phyloP scores from a whole-genome alignment of 2,329 filamentous ascomycete species.

The Dactylella cylindrospora region DNA sequence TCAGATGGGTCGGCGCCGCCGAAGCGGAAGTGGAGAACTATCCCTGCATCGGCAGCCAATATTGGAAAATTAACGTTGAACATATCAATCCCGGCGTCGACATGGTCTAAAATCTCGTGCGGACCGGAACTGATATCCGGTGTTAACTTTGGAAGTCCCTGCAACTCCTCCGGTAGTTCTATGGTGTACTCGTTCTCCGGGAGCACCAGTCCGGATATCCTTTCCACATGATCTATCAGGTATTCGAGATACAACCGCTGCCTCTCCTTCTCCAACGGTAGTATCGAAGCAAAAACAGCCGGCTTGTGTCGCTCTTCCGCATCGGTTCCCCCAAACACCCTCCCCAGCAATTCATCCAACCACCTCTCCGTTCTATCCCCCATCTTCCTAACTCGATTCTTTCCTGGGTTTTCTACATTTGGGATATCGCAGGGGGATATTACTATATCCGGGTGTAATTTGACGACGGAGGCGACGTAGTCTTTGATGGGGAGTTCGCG shows the following conservation, averaged over 20 bases:
- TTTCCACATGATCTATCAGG: slow-evolving; percentile 64
- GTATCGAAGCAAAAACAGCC: slow-evolving; percentile 65
- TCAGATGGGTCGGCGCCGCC: slow-evolving; percentile 53
- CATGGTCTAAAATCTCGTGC: slow-evolving; percentile 73
- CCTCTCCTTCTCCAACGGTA: slow-evolving; percentile 72
- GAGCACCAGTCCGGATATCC: slow-evolving; percentile 71
- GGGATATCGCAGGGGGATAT: slow-evolving; percentile 75
- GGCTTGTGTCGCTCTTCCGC: slow-evolving; percentile 49
- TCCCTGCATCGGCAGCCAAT: slow-evolving; percentile 74
- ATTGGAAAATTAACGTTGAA: slow-evolving; percentile 76
- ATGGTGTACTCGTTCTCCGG: slow-evolving; percentile 72
- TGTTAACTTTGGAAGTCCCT: slow-evolving; percentile 70
- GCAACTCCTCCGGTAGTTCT: slow-evolving; percentile 65
- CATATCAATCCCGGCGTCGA: slow-evolving; percentile 76
- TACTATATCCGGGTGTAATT: slow-evolving; percentile 76
- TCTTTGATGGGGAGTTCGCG: slow-evolving; percentile 67
- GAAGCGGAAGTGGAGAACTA: slow-evolving; percentile 79
- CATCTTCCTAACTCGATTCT: slow-evolving; percentile 79
- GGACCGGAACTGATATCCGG: slow-evolving; percentile 71
- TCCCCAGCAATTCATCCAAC: slow-evolving; percentile 67
- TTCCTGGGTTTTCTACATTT: slow-evolving; percentile 59
- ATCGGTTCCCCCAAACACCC: slow-evolving; percentile 47
- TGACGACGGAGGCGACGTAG: slow-evolving; percentile 65
- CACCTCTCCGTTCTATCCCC: slow-evolving; percentile 81
- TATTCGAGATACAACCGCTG: slow-evolving; percentile 80